phyloP scores from a whole-genome alignment of 768 basidiomycete species.

The Termitomyces sp. region DNA sequence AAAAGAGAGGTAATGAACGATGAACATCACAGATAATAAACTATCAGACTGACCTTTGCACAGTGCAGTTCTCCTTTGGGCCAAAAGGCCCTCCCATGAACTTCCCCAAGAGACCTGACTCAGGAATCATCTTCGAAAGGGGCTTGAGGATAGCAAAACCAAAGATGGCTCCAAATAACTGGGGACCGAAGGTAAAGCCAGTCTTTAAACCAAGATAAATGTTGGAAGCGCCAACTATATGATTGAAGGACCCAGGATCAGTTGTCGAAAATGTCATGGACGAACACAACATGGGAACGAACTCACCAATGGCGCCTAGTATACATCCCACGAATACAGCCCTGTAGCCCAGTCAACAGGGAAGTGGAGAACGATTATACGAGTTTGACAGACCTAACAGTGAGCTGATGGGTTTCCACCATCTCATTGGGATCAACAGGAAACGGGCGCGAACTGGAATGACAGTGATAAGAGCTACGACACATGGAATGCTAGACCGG shows the following conservation, averaged over 20 bases:
- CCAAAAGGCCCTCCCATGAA: conserved; percentile 53
- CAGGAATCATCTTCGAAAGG: conserved; percentile 41
- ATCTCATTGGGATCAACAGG: conserved; percentile 42
- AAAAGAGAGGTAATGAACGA: neutral
- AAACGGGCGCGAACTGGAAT: conserved; percentile 39
- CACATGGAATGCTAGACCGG: neutral
- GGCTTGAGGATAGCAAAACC: conserved; percentile 59
- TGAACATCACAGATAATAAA: neutral
- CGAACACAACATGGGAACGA: neutral
- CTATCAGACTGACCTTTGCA: conserved; percentile 36
- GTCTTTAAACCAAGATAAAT: conserved; percentile 68
- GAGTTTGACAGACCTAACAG: conserved; percentile 28
- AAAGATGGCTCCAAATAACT: conserved; percentile 56
- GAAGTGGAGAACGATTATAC: neutral
- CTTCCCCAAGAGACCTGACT: conserved; percentile 35
- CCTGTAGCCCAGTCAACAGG: conserved; percentile 14
- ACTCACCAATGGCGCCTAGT: conserved; percentile 41
- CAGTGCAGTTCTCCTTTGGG: conserved; percentile 63
- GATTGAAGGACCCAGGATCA: neutral
- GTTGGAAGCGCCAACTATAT: conserved; percentile 48
- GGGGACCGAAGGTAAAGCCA: conserved; percentile 61
- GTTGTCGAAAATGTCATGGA: neutral
- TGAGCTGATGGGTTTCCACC: conserved; percentile 47
- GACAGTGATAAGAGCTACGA: neutral
- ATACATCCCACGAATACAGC: conserved; percentile 44